Evolutionary conservation across 306 rosid genomes (phyloP).

Genomic region (Ceratonia siliqua): DNA sequence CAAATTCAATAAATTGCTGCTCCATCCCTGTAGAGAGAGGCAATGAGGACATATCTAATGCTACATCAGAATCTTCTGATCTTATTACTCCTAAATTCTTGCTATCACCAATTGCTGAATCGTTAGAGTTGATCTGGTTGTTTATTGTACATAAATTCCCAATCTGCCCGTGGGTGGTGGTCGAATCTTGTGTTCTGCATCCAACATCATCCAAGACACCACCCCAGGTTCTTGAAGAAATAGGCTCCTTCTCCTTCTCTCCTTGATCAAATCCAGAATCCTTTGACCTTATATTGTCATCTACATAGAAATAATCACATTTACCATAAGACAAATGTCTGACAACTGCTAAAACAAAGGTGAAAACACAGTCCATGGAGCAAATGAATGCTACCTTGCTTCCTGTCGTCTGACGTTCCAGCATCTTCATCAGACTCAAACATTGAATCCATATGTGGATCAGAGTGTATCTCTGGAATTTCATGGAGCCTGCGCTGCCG

Average conservation of each 20-base stretch:
- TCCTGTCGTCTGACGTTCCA: constrained; percentile 50
- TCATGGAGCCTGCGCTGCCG: constrained; percentile 65
- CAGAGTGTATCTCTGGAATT: constrained; percentile 68
- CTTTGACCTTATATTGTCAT: constrained; percentile 47
- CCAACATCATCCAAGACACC: constrained; percentile 40
- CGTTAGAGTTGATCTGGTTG: constrained; percentile 38
- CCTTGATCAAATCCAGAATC: constrained; percentile 44
- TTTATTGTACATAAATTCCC: constrained; percentile 27
- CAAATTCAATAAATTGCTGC: constrained; percentile 40
- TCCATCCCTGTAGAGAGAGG: constrained; percentile 44
- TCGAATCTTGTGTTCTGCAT: constrained; percentile 40
- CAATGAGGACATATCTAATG: constrained; percentile 39
- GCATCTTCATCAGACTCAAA: constrained; percentile 64
- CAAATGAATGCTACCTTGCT: constrained; percentile 60
- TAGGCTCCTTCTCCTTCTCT: constrained; percentile 46
- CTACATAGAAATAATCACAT: constrained; percentile 53
- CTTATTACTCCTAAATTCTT: constrained; percentile 36
- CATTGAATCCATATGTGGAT: constrained; percentile 75
- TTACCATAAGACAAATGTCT: constrained; percentile 41
- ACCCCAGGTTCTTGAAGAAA: constrained; percentile 45
- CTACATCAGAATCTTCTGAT: constrained; percentile 39
- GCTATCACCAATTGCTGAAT: constrained; percentile 35
- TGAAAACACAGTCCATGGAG: constrained; percentile 29
- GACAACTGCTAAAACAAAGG: constrained; percentile 31
- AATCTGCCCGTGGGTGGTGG: constrained; percentile 33